A percentile compares a stretch with the other conserved stretches of the same genome.
These are phyloP conservation scores for Shiraia bambusicola DNA, from an alignment of 2,329 filamentous ascomycete species.

Conservation along the genomic window DNA sequence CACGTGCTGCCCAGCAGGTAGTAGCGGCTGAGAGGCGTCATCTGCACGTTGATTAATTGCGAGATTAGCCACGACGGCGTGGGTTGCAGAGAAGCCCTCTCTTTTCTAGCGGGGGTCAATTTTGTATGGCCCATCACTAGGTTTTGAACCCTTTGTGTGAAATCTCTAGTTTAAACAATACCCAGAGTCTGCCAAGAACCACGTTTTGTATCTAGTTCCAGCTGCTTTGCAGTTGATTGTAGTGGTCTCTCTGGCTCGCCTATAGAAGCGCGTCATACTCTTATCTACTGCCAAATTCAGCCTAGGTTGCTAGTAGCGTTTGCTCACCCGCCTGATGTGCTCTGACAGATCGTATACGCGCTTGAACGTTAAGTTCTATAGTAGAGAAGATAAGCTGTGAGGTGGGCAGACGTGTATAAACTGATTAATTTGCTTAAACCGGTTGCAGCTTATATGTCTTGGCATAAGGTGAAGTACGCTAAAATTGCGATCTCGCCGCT, in stretches of 20 bases:
- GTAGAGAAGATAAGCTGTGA: too few relatives aligned
- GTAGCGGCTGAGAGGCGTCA: not conserved
- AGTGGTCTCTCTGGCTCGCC: not conserved
- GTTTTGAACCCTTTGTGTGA: not conserved
- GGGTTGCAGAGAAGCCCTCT: not conserved
- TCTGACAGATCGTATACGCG: too few relatives aligned
- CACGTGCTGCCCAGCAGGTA: not conserved
- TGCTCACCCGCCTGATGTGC: too few relatives aligned
- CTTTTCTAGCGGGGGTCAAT: not conserved
- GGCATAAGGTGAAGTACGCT: too few relatives aligned
- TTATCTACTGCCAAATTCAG: too few relatives aligned
- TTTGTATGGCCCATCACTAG: constrained; percentile 1
- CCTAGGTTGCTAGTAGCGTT: too few relatives aligned
- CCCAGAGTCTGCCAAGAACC: constrained; percentile 1
- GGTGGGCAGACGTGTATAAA: too few relatives aligned
- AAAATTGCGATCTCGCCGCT: too few relatives aligned
- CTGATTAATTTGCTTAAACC: too few relatives aligned
- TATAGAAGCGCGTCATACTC: too few relatives aligned
- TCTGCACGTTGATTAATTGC: not conserved
- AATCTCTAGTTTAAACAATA: constrained; percentile 3
- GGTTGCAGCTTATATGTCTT: too few relatives aligned
- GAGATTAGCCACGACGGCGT: not conserved
- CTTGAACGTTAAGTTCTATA: too few relatives aligned
- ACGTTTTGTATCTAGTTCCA: not conserved
- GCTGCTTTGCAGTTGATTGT: not conserved